Base-by-base conservation (phyloP, 306 rosid genomes). In the Quercus berberidifolia region DNA sequence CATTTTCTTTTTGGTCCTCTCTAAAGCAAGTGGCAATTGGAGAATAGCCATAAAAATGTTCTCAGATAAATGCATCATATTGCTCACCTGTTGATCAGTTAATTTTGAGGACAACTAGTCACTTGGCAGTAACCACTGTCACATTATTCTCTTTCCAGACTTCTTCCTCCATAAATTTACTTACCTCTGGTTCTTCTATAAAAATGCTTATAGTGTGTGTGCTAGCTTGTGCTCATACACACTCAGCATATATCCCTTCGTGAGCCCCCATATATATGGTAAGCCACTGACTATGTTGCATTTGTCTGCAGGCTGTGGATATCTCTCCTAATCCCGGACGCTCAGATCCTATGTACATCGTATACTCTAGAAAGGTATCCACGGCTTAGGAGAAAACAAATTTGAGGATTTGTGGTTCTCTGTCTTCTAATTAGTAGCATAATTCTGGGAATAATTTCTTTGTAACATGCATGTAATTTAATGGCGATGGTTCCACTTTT, bases 251-350 rank as follows among this genome's bases (percentile, higher is more conserved):
- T 63, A 15, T 26, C 69, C 21, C 14, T 14, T 15, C 13, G n/a
- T 63, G 8, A 23, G 30, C 69, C 38, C 43, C 69, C 11, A 58
- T 8, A 21, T 26, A 5, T 8, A 63, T 17, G 54, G 69, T 14
- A 63, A 63, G 69, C 41, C 41, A 63, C 41, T 63, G 12, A 26
- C 31, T 4, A 55, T 69, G 23, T 64, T 86, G n/a, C 67, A 55
- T 64, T 74, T 84, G 21, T 84, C 10, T 71, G 83, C 84, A 90
- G 92, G 97, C 87, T 15, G 91, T 88, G 14, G 96, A 92, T 79
- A 90, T 92, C 69, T 90, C 93, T 78, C 96, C 96, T 5, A 90
- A 88, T 80, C 96, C 96, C 23, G 96, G 96, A 80, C 89, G 93
- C 55, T 90, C 92, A 12, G 93, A 92, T 84, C 96, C 97, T 6